Percentiles rank a stretch among this genome's conserved stretches.
phyloP scores from a whole-genome alignment of 1,284 basidiomycete genomes.

The Cryptococcus deneoformans region DNA sequence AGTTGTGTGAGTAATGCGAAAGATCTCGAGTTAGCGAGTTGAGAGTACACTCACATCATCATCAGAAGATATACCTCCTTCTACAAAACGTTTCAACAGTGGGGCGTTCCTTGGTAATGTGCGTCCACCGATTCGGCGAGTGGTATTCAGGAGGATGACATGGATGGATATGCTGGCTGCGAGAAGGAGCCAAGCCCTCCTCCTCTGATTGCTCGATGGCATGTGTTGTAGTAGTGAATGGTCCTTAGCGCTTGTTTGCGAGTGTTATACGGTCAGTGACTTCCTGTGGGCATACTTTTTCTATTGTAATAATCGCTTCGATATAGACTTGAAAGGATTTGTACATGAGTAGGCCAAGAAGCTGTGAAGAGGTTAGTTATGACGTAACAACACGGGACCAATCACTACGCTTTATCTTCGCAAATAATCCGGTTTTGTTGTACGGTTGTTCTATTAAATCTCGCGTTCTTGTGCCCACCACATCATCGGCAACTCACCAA shows the following conservation, averaged over 20 bases:
- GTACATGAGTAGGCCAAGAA: not conserved
- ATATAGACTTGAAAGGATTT: not conserved
- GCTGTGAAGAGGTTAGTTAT: not conserved
- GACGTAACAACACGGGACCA: no score
- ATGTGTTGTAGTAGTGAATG: not conserved
- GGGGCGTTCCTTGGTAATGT: not conserved
- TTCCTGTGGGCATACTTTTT: no score
- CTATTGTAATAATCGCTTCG: not conserved
- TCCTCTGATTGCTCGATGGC: constrained; percentile 4
- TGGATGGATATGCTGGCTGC: constrained; percentile 30
- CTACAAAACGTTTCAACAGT: not conserved
- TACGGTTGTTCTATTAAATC: not conserved
- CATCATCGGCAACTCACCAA: not conserved
- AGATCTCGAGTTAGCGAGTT: not conserved
- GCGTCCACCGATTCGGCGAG: constrained; percentile 9
- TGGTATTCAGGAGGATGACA: constrained; percentile 18
- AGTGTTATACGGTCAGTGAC: no score
- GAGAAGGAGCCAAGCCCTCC: constrained; percentile 30
- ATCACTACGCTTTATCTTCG: no score
- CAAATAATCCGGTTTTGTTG: no score
- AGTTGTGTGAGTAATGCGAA: not conserved
- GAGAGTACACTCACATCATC: not conserved
- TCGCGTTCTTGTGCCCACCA: not conserved
- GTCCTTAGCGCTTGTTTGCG: no score
- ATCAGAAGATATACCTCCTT: not conserved